phyloP scores from a whole-genome alignment of 345 rosid genomes.

The Pelargonium nanum region DNA sequence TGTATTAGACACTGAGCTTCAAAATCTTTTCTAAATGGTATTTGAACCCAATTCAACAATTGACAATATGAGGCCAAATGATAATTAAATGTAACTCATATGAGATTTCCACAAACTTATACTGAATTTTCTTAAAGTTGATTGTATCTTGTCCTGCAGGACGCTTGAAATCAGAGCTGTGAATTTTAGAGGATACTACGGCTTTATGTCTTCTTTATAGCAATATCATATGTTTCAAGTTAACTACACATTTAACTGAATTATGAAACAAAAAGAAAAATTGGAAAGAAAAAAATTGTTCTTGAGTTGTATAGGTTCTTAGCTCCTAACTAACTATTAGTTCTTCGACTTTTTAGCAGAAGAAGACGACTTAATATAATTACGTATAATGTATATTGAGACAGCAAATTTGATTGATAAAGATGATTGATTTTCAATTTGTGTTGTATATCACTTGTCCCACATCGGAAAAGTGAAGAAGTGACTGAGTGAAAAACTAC shows the following conservation, averaged over 20 bases:
- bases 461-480: no score
- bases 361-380: slow-evolving; percentile 26
- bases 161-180: slow-evolving; percentile 60
- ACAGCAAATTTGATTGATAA: neutral
- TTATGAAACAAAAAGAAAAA: slow-evolving; percentile 7
- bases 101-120: neutral
- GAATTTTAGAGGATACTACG: slow-evolving; percentile 16
- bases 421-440: neutral
- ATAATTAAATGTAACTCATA: slow-evolving; percentile 22
- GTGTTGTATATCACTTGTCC: no score
- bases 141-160: slow-evolving; percentile 21
- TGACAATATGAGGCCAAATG: slow-evolving; percentile 46
- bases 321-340: slow-evolving; percentile 33
- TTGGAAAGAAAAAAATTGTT: neutral
- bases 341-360: slow-evolving; percentile 47
- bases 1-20: slow-evolving; percentile 52
- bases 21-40: slow-evolving; percentile 67
- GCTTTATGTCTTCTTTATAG: no score
- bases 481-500: no score
- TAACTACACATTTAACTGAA: slow-evolving; percentile 23
- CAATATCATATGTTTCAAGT: slow-evolving; percentile 15
- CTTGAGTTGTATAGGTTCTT: slow-evolving; percentile 42
- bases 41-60: slow-evolving; percentile 49
- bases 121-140: neutral
- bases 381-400: neutral